Conservation (phyloP, 2,329 filamentous ascomycete genomes). For the Sarocladium kiliense region DNA sequence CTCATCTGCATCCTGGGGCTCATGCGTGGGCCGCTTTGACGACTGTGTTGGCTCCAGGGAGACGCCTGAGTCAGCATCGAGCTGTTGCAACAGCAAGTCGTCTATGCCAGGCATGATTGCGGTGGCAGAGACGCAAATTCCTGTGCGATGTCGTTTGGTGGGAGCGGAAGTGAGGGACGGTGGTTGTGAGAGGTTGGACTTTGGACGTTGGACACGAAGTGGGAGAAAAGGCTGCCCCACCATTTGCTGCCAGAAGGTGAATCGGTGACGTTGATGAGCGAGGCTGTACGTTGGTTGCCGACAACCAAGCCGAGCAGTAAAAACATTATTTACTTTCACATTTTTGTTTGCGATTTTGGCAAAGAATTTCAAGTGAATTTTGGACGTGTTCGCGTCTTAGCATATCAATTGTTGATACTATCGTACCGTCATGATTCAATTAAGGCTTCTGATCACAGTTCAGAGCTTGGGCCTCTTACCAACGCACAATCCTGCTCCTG, state of each 20-base stretch:
- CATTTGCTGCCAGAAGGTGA: not conserved
- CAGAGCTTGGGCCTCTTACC: too few species aligned
- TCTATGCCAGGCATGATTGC: slow-evolving; percentile 29
- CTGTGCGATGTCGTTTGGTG: not conserved
- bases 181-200: not conserved
- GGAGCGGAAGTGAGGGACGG: not conserved
- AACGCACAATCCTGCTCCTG: too few species aligned
- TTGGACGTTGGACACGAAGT: not conserved
- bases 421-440: too few species aligned
- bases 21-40: not conserved
- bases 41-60: not conserved
- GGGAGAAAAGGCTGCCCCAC: slow-evolving; percentile 11
- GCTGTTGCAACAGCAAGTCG: slow-evolving; percentile 25
- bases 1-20: slow-evolving; percentile 45
- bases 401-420: too few species aligned
- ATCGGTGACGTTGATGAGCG: slow-evolving; percentile 8
- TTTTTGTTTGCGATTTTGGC: too few species aligned
- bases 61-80: slow-evolving; percentile 13
- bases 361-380: too few species aligned
- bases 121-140: slow-evolving; percentile 4
- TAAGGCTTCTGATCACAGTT: too few species aligned
- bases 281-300: not conserved
- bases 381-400: too few species aligned
- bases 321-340: too few species aligned
- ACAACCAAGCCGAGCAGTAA: not conserved